phyloP scores from a whole-genome alignment of 306 rosid genomes.

The Notholithocarpus densiflorus region DNA sequence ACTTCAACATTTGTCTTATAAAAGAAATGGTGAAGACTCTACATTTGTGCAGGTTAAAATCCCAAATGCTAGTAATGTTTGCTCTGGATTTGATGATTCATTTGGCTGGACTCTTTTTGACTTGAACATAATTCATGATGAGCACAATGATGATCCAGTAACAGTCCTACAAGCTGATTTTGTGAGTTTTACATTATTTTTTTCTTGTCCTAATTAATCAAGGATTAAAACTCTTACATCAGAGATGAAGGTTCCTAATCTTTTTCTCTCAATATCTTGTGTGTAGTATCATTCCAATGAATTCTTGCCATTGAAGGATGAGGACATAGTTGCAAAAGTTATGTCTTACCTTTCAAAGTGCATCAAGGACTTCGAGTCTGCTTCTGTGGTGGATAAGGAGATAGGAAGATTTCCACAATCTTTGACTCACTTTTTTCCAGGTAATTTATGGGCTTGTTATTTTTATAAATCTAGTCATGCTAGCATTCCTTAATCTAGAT shows the following conservation, averaged over 20 bases:
- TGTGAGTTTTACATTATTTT: conserved; percentile 31
- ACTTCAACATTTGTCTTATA: no score
- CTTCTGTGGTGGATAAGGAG: conserved; percentile 31
- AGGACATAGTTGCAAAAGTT: conserved; percentile 32
- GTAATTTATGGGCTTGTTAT: conserved; percentile 12
- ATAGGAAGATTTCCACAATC: conserved; percentile 47
- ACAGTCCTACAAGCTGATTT: conserved; percentile 58
- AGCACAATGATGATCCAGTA: conserved; percentile 31
- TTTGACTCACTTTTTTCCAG: conserved; percentile 54
- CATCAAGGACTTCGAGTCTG: conserved; percentile 38
- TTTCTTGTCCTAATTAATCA: not conserved
- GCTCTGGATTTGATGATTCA: conserved; percentile 38
- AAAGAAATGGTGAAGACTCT: not conserved
- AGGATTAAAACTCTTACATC: not conserved
- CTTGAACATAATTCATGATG: conserved; percentile 50
- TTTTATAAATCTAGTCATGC: no score
- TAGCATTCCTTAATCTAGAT: no score
- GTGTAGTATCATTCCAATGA: conserved; percentile 54
- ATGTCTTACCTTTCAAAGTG: conserved; percentile 48
- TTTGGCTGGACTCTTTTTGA: conserved; percentile 60
- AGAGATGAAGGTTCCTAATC: not conserved
- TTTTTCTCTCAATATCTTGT: not conserved
- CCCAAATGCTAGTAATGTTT: conserved; percentile 49
- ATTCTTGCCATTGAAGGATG: conserved; percentile 41
- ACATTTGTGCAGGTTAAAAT: conserved; percentile 42